phyloP scores from a whole-genome alignment of 257 asterid species.

The Paulownia fortunei region DNA sequence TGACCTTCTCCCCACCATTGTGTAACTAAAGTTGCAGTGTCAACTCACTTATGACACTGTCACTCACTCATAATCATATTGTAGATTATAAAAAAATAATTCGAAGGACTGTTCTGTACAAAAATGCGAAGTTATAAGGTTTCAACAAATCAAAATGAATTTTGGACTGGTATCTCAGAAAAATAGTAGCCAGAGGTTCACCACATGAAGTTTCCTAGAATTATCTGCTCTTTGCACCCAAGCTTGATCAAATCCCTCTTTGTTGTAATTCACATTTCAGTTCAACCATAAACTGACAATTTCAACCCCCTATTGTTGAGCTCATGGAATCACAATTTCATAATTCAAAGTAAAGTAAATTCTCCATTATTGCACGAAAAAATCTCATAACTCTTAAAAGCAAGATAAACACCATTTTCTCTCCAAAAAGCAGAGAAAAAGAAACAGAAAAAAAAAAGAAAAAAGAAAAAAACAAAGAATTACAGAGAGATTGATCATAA shows the following conservation, averaged over 20 bases:
- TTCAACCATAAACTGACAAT: background rate
- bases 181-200: background rate
- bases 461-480: background rate
- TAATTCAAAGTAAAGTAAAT: background rate
- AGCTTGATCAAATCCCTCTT: background rate
- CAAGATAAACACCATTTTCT: background rate
- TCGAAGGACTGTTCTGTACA: background rate
- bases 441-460: background rate
- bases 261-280: background rate
- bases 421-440: background rate
- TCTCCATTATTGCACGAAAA: background rate
- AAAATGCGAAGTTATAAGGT: background rate
- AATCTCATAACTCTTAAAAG: background rate
- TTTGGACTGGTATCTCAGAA: background rate
- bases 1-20: background rate
- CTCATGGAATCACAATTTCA: conserved; percentile 18
- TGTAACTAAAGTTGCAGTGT: background rate
- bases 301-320: background rate
- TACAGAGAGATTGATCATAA: background rate
- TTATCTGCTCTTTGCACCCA: background rate
- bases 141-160: background rate
- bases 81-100: background rate
- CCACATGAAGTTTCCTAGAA: background rate
- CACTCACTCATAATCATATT: background rate
- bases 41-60: background rate